Conservation (phyloP, 2,329 filamentous ascomycete species). For the Periconia macrospinosa region DNA sequence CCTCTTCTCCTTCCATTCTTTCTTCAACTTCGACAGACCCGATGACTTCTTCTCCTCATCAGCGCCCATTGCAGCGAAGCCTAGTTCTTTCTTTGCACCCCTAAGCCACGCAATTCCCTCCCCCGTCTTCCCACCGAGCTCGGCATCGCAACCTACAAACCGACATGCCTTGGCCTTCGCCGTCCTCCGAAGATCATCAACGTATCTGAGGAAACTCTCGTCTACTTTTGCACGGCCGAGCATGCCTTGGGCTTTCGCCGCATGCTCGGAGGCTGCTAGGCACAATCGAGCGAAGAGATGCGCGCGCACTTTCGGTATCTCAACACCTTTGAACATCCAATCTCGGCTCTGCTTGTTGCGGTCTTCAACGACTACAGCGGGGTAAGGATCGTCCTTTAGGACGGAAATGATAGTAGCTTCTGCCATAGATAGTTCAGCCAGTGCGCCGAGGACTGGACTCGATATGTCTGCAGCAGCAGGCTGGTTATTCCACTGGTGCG, state of each 20-base stretch:
- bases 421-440: conserved; percentile 69
- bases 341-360: conserved; percentile 83
- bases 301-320: conserved; percentile 85
- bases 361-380: conserved; percentile 76
- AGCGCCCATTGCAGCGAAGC: conserved; percentile 53
- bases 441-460: conserved; percentile 46
- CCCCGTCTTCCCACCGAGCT: conserved; percentile 78
- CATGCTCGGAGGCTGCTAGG: conserved; percentile 85
- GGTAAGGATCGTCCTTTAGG: conserved; percentile 92
- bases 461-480: conserved; percentile 46
- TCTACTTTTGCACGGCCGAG: conserved; percentile 57
- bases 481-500: conserved; percentile 45
- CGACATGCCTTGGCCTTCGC: conserved; percentile 83
- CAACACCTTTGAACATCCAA: conserved; percentile 93
- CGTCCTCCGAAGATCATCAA: conserved; percentile 73
- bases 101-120: conserved; percentile 84
- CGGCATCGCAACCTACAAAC: conserved; percentile 88
- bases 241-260: conserved; percentile 66
- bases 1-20: conserved; percentile 73
- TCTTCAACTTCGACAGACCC: conserved; percentile 68
- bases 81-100: conserved; percentile 75
- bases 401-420: conserved; percentile 90
- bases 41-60: conserved; percentile 51
- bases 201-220: conserved; percentile 69
- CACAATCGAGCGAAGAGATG: conserved; percentile 87